Percentiles rank a stretch among this genome's conserved stretches.
Conservation (phyloP, 2,329 filamentous ascomycete genomes). For the Paraphoma sp. region DNA sequence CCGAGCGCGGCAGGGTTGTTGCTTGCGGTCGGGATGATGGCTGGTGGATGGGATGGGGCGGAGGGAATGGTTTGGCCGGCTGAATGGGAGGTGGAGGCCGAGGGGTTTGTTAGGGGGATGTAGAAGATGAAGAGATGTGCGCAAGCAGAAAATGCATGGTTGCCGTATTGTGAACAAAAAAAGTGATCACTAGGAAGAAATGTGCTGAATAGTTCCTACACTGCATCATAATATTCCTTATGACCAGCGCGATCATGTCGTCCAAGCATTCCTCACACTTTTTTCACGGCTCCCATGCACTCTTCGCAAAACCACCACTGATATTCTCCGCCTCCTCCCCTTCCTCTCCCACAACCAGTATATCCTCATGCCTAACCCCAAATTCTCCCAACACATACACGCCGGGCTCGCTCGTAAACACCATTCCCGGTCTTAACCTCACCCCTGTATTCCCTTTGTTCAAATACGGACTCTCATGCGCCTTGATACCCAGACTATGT, state of each 20-base stretch:
- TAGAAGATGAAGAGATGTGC: conserved; percentile 6
- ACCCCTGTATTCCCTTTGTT: conserved; percentile 65
- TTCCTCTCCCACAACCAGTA: conserved; percentile 63
- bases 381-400: conserved; percentile 67
- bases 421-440: conserved; percentile 63
- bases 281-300: conserved; percentile 65
- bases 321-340: conserved; percentile 63
- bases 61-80: conserved; percentile 57
- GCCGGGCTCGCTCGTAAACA: conserved; percentile 69
- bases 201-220: no score
- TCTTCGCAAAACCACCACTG: conserved; percentile 59
- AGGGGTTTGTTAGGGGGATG: conserved; percentile 53
- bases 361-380: conserved; percentile 68
- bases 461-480: conserved; percentile 69
- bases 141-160: no score
- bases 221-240: no score
- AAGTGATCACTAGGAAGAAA: no score
- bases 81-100: conserved; percentile 56
- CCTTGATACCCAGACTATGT: conserved; percentile 71
- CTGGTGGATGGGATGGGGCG: conserved; percentile 61
- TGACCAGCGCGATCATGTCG: no score
- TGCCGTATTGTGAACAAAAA: no score
- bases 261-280: no score
- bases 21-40: conserved; percentile 63
- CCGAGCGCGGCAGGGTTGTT: conserved; percentile 59